phyloP scores from a whole-genome alignment of 1,139 yeast genomes.

The Taiozyma sp. region DNA sequence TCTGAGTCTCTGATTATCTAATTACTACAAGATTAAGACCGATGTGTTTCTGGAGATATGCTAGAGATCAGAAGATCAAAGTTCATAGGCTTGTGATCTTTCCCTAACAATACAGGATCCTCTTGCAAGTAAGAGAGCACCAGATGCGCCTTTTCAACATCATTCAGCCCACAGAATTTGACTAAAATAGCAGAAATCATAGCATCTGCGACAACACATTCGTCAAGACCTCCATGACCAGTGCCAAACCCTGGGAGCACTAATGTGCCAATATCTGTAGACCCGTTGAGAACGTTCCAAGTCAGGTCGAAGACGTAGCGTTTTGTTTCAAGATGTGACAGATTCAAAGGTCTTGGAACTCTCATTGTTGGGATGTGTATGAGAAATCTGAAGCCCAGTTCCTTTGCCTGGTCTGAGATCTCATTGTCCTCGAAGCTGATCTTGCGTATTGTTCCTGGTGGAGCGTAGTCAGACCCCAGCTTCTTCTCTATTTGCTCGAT shows the following conservation, averaged over 20 bases:
- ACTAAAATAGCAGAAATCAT: conserved; percentile 1
- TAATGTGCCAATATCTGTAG: neutral
- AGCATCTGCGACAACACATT: conserved; percentile 1
- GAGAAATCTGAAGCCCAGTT: neutral
- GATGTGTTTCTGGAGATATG: neutral
- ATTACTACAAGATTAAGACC: neutral
- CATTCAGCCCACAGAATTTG: neutral
- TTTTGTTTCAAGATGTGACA: neutral
- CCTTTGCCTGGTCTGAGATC: neutral
- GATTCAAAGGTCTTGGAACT: neutral
- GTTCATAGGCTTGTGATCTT: neutral
- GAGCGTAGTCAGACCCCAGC: neutral
- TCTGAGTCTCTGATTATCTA: too few species aligned
- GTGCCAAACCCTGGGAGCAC: conserved; percentile 4
- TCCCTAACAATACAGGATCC: neutral
- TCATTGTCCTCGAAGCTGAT: neutral
- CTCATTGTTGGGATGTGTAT: conserved; percentile 6
- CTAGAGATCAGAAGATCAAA: neutral
- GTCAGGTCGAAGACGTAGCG: conserved; percentile 3
- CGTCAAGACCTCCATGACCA: conserved; percentile 2
- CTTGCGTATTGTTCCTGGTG: neutral
- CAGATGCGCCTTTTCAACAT: neutral
- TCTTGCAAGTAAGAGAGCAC: conserved; percentile 1
- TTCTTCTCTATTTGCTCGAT: neutral
- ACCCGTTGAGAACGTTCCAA: conserved; percentile 1